These are phyloP conservation scores for Erodium trifolium DNA, from an alignment of 441 rosid species.

Conservation along the genomic window DNA sequence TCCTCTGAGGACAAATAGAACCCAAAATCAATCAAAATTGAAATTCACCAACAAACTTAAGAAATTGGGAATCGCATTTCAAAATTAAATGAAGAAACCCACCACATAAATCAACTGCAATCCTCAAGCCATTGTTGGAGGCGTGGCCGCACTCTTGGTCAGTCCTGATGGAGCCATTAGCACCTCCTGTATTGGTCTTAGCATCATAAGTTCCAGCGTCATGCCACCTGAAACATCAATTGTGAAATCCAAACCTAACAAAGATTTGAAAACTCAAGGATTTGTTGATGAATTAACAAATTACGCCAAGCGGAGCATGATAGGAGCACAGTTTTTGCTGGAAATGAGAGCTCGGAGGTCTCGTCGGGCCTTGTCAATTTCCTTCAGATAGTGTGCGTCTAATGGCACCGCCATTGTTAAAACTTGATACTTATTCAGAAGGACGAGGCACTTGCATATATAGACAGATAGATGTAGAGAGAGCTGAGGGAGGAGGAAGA, in stretches of 20 bases:
- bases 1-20: conserved; percentile 35
- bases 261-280: too few relatives aligned
- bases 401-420: too few relatives aligned
- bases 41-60: too few relatives aligned
- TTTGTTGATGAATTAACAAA: too few relatives aligned
- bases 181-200: conserved; percentile 65
- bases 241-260: background rate
- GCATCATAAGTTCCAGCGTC: conserved; percentile 94
- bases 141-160: conserved; percentile 41
- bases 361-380: conserved; percentile 61
- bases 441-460: too few relatives aligned
- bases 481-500: too few relatives aligned
- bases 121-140: conserved; percentile 52
- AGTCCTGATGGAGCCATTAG: conserved; percentile 68
- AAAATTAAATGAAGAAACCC: conserved; percentile 15
- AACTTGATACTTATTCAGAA: too few relatives aligned
- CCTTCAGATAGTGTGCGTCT: conserved; percentile 52
- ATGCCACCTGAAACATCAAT: conserved; percentile 52
- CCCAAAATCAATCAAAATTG: background rate
- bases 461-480: too few relatives aligned
- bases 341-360: conserved; percentile 71
- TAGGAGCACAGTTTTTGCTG: conserved; percentile 56
- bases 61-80: background rate
- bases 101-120: conserved; percentile 72
- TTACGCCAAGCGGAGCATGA: conserved; percentile 92